Conservation (phyloP, 352 stramenopile genomes). For the Paralagenidium karlingii region DNA sequence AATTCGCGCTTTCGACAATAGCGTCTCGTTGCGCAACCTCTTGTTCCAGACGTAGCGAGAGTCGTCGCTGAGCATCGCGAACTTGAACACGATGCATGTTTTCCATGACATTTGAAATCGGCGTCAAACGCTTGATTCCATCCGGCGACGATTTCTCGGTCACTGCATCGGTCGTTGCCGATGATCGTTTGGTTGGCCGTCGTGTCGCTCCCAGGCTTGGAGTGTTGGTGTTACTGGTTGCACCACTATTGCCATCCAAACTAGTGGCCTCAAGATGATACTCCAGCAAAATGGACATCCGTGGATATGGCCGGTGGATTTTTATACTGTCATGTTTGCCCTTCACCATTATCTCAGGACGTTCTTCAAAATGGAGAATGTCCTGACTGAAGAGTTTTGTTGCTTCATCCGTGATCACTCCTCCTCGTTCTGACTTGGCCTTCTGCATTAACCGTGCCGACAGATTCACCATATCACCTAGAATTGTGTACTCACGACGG, state of each 20-base stretch:
- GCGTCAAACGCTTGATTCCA: conserved; percentile 15
- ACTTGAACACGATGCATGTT: conserved; percentile 82
- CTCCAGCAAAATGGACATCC: conserved; percentile 74
- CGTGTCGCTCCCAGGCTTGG: not conserved
- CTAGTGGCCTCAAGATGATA: conserved; percentile 40
- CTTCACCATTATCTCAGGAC: conserved; percentile 84
- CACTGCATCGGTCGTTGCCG: not conserved
- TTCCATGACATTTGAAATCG: conserved; percentile 70
- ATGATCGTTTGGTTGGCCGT: not conserved
- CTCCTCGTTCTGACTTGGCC: conserved; percentile 68
- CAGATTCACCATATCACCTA: conserved; percentile 91
- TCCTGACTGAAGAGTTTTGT: conserved; percentile 79
- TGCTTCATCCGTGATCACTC: conserved; percentile 79
- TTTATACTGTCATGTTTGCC: conserved; percentile 87
- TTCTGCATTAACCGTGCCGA: conserved; percentile 88
- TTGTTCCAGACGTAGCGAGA: conserved; percentile 35
- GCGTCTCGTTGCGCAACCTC: conserved; percentile 21
- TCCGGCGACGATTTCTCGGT: too few species aligned
- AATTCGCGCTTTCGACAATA: conserved; percentile 58
- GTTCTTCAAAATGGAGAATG: conserved; percentile 82
- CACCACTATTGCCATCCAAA: conserved; percentile 1
- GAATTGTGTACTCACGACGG: conserved; percentile 87
- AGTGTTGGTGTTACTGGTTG: not conserved
- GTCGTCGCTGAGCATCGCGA: conserved; percentile 49
- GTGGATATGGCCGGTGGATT: conserved; percentile 75